Evolutionary conservation across 2,329 filamentous ascomycete species (phyloP), one percentile per base, ranked within the genome.

Genomic region (Fusarium citri): DNA sequence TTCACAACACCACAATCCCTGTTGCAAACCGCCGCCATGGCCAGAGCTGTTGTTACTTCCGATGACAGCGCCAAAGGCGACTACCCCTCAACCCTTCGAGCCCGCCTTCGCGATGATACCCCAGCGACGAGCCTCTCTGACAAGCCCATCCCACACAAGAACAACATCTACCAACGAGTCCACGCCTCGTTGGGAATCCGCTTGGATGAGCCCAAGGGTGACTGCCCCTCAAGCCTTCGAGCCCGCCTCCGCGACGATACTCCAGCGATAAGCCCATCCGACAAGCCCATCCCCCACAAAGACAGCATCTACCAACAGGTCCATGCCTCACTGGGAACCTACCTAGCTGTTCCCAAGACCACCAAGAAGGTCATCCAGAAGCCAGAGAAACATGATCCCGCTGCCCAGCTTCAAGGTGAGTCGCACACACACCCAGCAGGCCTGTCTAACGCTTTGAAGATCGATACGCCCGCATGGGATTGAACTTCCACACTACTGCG

Each of bases 31-130:
- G 34, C 11, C 18, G 26, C 10, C n/a, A 71, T 71, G 68, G 26
- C 48, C 47, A n/a, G 12, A 23, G 41, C 12, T 22, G n/a, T 60
- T 3, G 30, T 31, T 14, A 41, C 50, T 16, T 65, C 73, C 1
- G 64, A 55, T 22, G 68, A 69, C 6, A 66, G 46, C 41, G 40
- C 53, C 20, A 57, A 26, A 6, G 64, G 60, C 10, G 47, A 47
- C 2, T 72, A 69, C n/a, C 71, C 75, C 1, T 74, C 74, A 1
- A 76, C 70, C 0, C 53, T 79, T 3, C 73, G 77, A 22, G 73
- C 72, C 34, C 76, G 77, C 10, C 71, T 79, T 15, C 72, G 74
- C 16, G 78, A 72, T 15, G 64, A 71, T 3, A 61, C 67, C 5
- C 55, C 66, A 0, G 41, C 66, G 6, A 48, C 60, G 8, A 45